Base-by-base conservation (phyloP, 305 asterid genomes). In the Fraxinus floribunda region DNA sequence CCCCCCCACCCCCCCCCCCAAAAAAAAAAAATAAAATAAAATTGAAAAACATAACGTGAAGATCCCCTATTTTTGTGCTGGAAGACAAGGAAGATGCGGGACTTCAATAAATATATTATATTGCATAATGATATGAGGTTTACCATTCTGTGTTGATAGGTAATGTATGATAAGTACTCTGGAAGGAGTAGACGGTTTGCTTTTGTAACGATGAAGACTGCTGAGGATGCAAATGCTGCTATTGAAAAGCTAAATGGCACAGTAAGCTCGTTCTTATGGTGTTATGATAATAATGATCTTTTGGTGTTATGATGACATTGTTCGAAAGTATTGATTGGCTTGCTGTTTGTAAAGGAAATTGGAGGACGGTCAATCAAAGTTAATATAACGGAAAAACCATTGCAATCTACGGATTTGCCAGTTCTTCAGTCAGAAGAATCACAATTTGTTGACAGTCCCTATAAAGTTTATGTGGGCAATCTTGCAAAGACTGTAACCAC, bases 121-220 rank as follows among this genome's bases (percentile, higher is more conserved):
- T 35, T 75, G 73, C 70, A 30, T 49, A 83, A 32, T 77, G n/a
- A 26, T 22, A 9, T 7, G 38, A 32, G 1, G 44, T 71, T 66
- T 52, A 5, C 29, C 44, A 29, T 76, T 18, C 68, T 85, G 39
- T 62, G 76, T 86, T 84, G 18, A 49, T 85, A 93, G 98, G 97
- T 95, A 39, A 93, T 95, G 98, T 95, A 91, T 83, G 98, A 95
- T 80, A 92, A 92, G 86, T 95, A 91, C 91, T 89, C 97, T 2
- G 92, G 92, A 76, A 92, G 98, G 83, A 95, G 98, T 89, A 87
- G 98, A 20, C 88, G 98, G 10, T 95, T 93, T 88, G 98, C 92
- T 49, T 95, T 95, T 81, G 96, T 95, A 34, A 95, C 96, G 9
- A 95, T 93, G 97, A 92, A 88, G 86, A 89, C 96, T 11, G 87